phyloP scores from a whole-genome alignment of 805 yeast genomes.

The Kazachstania viticola region DNA sequence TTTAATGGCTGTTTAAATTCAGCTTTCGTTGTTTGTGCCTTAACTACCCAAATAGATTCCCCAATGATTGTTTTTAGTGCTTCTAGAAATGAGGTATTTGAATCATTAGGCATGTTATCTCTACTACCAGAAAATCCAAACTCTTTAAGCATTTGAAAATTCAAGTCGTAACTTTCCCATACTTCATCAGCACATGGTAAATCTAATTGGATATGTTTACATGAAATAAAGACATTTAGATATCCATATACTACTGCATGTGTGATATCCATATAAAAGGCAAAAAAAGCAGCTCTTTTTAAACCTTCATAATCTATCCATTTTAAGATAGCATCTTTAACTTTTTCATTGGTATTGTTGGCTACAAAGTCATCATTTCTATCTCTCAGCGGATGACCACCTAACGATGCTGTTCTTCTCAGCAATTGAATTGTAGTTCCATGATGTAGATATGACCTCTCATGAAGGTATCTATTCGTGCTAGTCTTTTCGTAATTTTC shows the following conservation, averaged over 20 bases:
- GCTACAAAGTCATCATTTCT: neutral
- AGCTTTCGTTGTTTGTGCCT: neutral
- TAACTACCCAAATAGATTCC: constrained; percentile 24
- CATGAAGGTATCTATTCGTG: constrained; percentile 58
- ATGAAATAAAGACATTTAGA: constrained; percentile 38
- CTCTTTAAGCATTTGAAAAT: constrained; percentile 13
- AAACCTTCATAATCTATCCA: constrained; percentile 77
- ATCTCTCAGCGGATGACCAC: constrained; percentile 45
- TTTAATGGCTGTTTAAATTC: neutral
- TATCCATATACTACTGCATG: constrained; percentile 77
- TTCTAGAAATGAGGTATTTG: constrained; percentile 36
- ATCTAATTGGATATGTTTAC: constrained; percentile 50
- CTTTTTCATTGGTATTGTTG: constrained; percentile 1
- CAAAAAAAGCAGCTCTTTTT: constrained; percentile 70
- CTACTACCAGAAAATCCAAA: constrained; percentile 16
- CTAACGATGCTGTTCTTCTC: constrained; percentile 63
- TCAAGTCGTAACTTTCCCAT: constrained; percentile 36
- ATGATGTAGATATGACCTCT: constrained; percentile 75
- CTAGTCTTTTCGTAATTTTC: constrained; percentile 74
- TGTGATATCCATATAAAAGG: constrained; percentile 68
- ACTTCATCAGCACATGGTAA: constrained; percentile 53
- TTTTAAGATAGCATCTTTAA: constrained; percentile 21
- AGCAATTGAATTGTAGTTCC: constrained; percentile 74
- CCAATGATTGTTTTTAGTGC: constrained; percentile 49
- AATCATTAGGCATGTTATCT: constrained; percentile 5